Evolutionary conservation across 257 asterid genomes (phyloP).

Genomic region (Cordia subcordata): DNA sequence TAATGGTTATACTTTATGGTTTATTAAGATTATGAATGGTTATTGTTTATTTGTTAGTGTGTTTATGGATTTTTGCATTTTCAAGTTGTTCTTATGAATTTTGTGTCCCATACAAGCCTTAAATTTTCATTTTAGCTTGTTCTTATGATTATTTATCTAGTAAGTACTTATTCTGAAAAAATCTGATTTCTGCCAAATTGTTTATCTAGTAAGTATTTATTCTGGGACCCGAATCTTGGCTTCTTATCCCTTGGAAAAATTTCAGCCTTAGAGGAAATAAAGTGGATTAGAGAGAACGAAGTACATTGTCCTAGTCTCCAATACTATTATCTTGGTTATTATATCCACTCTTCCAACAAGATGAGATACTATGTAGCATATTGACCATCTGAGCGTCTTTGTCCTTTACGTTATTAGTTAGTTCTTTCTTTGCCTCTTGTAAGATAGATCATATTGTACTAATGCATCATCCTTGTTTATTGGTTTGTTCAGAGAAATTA

Average conservation of each 20-base stretch:
- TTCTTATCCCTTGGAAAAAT: slow-evolving; percentile 81
- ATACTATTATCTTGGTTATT: slow-evolving; percentile 96
- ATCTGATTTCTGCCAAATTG: slow-evolving; percentile 94
- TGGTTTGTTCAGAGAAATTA: no score
- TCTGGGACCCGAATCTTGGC: slow-evolving; percentile 98
- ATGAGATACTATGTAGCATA: slow-evolving; percentile 97
- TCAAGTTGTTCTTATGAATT: no score
- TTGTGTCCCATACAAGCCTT: no score
- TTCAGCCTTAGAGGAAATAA: slow-evolving; percentile 87
- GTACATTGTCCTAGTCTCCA: slow-evolving; percentile 71
- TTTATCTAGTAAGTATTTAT: slow-evolving; percentile 92
- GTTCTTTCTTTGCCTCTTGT: slow-evolving; percentile 28
- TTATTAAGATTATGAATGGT: no score
- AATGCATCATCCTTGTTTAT: no score
- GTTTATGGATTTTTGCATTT: no score
- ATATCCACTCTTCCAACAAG: slow-evolving; percentile 92
- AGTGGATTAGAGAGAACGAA: slow-evolving; percentile 71
- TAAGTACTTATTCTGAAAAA: no score
- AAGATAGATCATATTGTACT: background rate
- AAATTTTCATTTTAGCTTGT: no score
- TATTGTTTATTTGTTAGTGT: no score
- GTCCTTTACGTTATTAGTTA: slow-evolving; percentile 92
- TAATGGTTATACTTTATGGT: no score
- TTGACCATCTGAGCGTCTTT: slow-evolving; percentile 92
- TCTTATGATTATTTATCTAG: no score